Percentiles rank a stretch among this genome's conserved stretches.
Evolutionary conservation across 768 basidiomycete species (phyloP).

Genomic region (Amanita pseudoporphyria): DNA sequence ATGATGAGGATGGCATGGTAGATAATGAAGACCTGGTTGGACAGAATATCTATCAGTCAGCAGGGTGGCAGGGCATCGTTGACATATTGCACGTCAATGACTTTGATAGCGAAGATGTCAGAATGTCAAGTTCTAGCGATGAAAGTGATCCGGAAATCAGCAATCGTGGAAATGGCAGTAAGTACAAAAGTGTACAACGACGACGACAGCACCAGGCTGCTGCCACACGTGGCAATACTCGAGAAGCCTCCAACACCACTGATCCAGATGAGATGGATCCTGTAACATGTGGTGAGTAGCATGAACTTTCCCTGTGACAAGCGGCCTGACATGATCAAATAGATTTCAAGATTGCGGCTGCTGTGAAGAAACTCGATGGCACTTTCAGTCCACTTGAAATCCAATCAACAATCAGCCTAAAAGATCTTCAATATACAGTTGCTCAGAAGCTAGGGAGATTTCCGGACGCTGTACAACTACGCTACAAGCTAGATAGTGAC

Average conservation of each 20-base stretch:
- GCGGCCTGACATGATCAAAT: background rate
- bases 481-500: slow-evolving; percentile 1
- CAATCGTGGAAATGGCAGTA: no score
- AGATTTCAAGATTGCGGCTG: background rate
- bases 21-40: no score
- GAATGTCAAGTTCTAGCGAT: no score
- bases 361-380: background rate
- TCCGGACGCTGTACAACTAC: background rate
- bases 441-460: background rate
- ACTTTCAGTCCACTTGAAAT: background rate
- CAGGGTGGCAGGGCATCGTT: no score
- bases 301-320: background rate
- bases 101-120: no score
- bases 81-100: no score
- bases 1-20: no score
- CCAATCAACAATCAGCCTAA: background rate
- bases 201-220: background rate
- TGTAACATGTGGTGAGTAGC: background rate
- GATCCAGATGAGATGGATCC: no score
- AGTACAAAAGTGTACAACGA: background rate
- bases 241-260: no score
- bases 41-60: no score
- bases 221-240: background rate
- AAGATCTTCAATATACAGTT: background rate
- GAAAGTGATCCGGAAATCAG: no score